Conservation (phyloP, 257 asterid species). For the Solanum boliviense region DNA sequence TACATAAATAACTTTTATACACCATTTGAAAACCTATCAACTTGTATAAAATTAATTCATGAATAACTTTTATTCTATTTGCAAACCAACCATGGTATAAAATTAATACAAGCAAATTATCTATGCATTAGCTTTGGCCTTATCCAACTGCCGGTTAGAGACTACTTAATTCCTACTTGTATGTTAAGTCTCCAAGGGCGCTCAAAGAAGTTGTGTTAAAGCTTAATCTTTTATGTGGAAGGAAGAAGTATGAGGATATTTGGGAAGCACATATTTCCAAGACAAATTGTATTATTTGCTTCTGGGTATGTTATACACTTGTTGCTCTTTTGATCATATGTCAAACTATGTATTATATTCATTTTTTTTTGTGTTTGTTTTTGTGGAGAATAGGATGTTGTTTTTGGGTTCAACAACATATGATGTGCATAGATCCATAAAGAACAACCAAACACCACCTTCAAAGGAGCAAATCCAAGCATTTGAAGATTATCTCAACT, state of each 20-base stretch:
- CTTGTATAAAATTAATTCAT: too few species aligned
- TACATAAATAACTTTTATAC: too few species aligned
- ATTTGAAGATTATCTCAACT: constrained; percentile 30
- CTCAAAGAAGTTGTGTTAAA: not conserved
- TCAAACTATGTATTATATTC: not conserved
- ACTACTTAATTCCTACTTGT: too few species aligned
- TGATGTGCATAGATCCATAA: constrained; percentile 60
- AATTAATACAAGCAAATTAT: too few species aligned
- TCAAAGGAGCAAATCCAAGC: constrained; percentile 36
- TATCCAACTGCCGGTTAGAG: too few species aligned
- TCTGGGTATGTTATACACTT: constrained; percentile 21
- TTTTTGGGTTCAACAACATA: constrained; percentile 44
- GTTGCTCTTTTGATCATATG: not conserved
- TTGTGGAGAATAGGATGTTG: constrained; percentile 14
- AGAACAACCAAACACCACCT: constrained; percentile 42
- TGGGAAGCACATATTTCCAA: constrained; percentile 34
- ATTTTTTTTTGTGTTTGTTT: not conserved
- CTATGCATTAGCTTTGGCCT: too few species aligned
- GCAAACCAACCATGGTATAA: too few species aligned
- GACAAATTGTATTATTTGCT: constrained; percentile 31
- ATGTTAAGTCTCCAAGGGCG: too few species aligned
- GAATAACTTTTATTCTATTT: too few species aligned
- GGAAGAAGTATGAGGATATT: constrained; percentile 32
- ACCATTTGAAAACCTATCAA: too few species aligned
- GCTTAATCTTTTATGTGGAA: not conserved